Evolutionary conservation across 129 eudicot genomes (phyloP), one percentile per base, ranked within the genome.

Genomic region (Centella asiatica): DNA sequence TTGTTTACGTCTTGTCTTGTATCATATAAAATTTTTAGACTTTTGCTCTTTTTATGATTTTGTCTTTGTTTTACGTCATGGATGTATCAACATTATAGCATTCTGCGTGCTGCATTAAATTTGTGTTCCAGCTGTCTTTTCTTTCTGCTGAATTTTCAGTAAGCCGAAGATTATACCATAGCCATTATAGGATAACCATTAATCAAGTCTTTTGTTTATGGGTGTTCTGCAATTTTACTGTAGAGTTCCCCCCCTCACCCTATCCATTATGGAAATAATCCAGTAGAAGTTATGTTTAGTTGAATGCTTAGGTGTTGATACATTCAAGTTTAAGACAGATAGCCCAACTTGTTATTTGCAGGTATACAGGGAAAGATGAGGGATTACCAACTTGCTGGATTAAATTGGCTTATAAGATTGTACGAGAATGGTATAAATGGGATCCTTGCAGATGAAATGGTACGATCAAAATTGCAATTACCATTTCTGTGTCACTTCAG

Each of bases 321-420:
- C 20, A 34, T 33, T 57, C 0, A 5, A 57, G 2, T 19, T 34
- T 18, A 15, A 19, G 31, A n/a, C 3, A 10, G 26, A 58, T 33
- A 58, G 20, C 34, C 22, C 15, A 24, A 20, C 19, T 65, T 65
- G 13, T 57, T 20, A 47, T 48, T 7, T 69, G 52, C 77, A 93
- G 96, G 99, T 47, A 93, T 93, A 72, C 93, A 84, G 33, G 99
- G 99, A 20, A 93, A 93, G 81, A 93, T 93, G 99, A 85, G 99
- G 80, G 99, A 93, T 71, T 93, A 87, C 71, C 99, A 93, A 70
- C 96, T 93, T 75, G 99, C 99, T 73, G 99, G 99, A n/a, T 75
- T 93, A 42, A 93, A 93, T 65, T 93, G 99, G 99, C 75, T 93
- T 57, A 93, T 93, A 27, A 65, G 99, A 65, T 69, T 93, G 26